Evolutionary conservation across 73 alveolate species (phyloP).

Genomic region (Paramecium tetraurelia): DNA sequence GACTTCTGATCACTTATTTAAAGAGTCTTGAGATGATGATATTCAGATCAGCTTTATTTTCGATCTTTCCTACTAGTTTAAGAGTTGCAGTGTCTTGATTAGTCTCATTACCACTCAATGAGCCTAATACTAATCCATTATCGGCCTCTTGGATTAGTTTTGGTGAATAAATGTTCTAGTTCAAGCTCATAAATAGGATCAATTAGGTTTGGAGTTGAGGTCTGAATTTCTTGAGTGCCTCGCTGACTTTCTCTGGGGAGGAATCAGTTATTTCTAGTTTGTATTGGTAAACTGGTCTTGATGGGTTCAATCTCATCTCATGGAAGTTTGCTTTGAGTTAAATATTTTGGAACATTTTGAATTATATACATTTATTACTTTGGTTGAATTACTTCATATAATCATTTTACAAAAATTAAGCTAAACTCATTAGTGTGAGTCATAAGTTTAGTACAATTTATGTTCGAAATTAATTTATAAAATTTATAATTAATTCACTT

Average conservation of each 20-base stretch:
- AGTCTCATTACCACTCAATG: neutral
- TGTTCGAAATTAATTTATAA: neutral
- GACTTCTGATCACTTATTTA: neutral
- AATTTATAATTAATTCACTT: neutral
- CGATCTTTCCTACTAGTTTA: neutral
- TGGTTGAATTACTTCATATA: neutral
- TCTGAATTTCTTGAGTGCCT: neutral
- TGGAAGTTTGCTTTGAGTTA: neutral
- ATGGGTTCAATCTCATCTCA: constrained; percentile 12
- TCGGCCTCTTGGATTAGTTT: constrained; percentile 14
- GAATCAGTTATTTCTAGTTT: neutral
- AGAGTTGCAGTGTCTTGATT: neutral
- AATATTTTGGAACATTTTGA: neutral
- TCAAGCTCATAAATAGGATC: neutral
- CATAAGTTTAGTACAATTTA: neutral
- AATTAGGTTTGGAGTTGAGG: neutral
- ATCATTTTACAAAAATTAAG: neutral
- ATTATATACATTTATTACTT: neutral
- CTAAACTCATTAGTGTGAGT: neutral
- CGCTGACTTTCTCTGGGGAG: neutral
- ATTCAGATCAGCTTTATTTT: neutral
- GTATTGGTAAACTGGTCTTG: neutral
- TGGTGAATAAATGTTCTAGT: constrained; percentile 25
- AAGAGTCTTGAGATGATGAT: neutral
- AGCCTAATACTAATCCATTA: neutral